These are phyloP conservation scores for Chlamydomonas schloesseri DNA, from an alignment of 139 green algal species.

Conservation along the genomic window DNA sequence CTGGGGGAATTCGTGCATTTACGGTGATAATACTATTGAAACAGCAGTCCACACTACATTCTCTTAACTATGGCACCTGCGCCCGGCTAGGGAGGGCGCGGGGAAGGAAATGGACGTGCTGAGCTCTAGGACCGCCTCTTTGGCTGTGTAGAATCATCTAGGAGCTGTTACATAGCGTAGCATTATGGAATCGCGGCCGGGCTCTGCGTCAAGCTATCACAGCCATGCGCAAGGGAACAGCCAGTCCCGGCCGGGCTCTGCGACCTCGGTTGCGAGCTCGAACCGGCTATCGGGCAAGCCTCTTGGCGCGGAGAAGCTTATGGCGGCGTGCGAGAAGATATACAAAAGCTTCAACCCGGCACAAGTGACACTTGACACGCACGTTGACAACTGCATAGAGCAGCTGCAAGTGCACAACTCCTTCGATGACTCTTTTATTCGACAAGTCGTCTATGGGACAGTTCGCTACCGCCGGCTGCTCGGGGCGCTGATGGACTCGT, in stretches of 20 bases:
- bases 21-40: too few relatives aligned
- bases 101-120: too few relatives aligned
- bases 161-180: too few relatives aligned
- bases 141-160: too few relatives aligned
- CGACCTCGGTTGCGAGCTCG: slow-evolving; percentile 4
- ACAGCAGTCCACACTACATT: too few relatives aligned
- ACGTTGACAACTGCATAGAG: slow-evolving; percentile 55
- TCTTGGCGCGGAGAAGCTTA: slow-evolving; percentile 54
- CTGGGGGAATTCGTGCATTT: too few relatives aligned
- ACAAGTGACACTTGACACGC: slow-evolving; percentile 65
- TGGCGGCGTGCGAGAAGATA: slow-evolving; percentile 50
- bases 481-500: slow-evolving; percentile 61
- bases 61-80: too few relatives aligned
- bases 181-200: too few relatives aligned
- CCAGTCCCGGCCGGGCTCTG: slow-evolving; percentile 20
- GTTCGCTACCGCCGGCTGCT: slow-evolving; percentile 63
- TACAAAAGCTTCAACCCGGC: slow-evolving; percentile 67
- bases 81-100: too few relatives aligned
- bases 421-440: slow-evolving; percentile 64
- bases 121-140: too few relatives aligned
- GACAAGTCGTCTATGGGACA: slow-evolving; percentile 66
- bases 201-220: too few relatives aligned
- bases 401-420: slow-evolving; percentile 48
- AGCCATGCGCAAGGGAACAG: too few relatives aligned
- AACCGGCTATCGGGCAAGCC: slow-evolving; percentile 39